Evolutionary conservation across 2,329 filamentous ascomycete genomes (phyloP).

Genomic region (Exophiala phaeomuriformis): DNA sequence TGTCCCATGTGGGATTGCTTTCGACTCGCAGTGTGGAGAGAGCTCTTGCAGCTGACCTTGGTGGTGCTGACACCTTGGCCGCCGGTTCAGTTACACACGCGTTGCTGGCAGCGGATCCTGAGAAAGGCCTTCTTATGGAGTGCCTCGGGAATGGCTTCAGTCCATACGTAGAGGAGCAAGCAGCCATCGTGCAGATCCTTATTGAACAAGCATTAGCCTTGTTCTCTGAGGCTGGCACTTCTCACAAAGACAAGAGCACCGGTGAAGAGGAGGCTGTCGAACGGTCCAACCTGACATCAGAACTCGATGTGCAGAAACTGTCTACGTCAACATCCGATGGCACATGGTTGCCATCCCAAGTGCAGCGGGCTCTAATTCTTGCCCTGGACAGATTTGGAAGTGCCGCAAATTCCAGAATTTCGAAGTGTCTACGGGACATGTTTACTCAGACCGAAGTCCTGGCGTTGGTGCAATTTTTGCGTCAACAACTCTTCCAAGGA

Average conservation of each 20-base stretch:
- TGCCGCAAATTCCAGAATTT: conserved; percentile 9
- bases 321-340: conserved; percentile 4
- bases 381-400: conserved; percentile 16
- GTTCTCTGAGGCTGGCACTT: conserved; percentile 23
- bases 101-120: conserved; percentile 35
- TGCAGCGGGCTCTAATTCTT: conserved; percentile 15
- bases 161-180: conserved; percentile 36
- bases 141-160: conserved; percentile 34
- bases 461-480: conserved; percentile 29
- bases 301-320: conserved; percentile 7
- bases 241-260: conserved; percentile 1
- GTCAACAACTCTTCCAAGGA: conserved; percentile 27
- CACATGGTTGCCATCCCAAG: conserved; percentile 9
- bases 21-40: conserved; percentile 36
- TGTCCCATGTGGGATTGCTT: conserved; percentile 36
- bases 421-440: conserved; percentile 13
- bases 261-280: conserved; percentile 17
- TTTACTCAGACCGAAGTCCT: conserved; percentile 20
- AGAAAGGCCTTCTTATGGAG: conserved; percentile 34
- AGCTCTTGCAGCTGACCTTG: conserved; percentile 32
- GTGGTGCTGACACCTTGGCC: conserved; percentile 23
- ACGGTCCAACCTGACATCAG: neutral
- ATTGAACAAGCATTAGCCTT: conserved; percentile 35
- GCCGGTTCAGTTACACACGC: conserved; percentile 31
- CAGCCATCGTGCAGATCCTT: conserved; percentile 35